Base-by-base conservation (phyloP, 2,329 filamentous ascomycete species). In the Acephala macrosclerotiorum region DNA sequence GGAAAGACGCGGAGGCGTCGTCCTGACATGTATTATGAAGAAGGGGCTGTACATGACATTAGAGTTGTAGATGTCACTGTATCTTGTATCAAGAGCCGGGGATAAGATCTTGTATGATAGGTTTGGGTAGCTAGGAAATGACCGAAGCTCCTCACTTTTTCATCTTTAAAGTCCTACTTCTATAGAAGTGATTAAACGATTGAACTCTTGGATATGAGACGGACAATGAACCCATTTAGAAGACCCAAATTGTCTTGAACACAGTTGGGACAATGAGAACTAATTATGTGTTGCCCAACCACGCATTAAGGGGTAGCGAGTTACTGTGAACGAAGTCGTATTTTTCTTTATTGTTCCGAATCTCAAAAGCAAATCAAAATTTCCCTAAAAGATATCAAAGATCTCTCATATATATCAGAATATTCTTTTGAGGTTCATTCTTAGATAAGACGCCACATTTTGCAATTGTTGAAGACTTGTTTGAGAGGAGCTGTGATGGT, bases 1-100 rank as follows among this genome's bases (percentile, higher is more conserved):
- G 71, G 61, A 61, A 76, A 75, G 55, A 57, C 38, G 29, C 55
- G 33, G 74, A 74, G 66, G 56, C 40, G 7, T 70, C 70, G 25
- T 53, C 5, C 9, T 57, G 22, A 25, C 5, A 25, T 38, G 22
- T 53, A 33, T 26, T 11, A 29, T 51, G 47, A 29, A 16, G 47
- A 29, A 51, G 18, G 22, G 18, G 25, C 18, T 53, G 49, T 53
- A 33, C 29, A 53, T 53, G 26, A n/a, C 16, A 33, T 49, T 25
- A n/a, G 8, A 11, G n/a, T 33, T 53, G 49, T 53, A 53, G 6
- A 53, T 53, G 33, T n/a, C 8, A 53, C 14, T 53, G 22, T 33
- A 53, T 29, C 14, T 53, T 53, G 49, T 53, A 16, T 7, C 45
- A 25, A 49, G n/a, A 25, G 45, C 7, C n/a, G 25, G n/a, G 20